Conservation (phyloP, 441 rosid genomes). For the Corymbia calophylla region DNA sequence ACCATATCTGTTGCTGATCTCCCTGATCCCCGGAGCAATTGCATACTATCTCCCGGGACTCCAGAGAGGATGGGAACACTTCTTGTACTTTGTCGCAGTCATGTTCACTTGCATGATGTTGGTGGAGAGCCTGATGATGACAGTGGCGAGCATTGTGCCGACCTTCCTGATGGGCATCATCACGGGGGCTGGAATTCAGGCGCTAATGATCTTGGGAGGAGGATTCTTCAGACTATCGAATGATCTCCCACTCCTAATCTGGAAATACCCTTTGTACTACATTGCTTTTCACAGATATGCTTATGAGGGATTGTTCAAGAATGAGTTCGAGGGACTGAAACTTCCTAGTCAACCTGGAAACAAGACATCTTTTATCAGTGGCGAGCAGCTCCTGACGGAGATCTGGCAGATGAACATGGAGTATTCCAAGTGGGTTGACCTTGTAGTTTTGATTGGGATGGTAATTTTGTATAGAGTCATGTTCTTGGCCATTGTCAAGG, state of each 20-base stretch:
- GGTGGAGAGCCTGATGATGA: constrained; percentile 16
- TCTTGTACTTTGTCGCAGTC: background rate
- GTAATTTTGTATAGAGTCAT: background rate
- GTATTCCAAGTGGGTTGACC: background rate
- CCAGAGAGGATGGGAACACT: background rate
- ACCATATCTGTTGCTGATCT: constrained; percentile 2
- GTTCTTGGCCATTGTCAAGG: background rate
- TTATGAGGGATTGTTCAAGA: constrained; percentile 2
- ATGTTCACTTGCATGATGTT: constrained; percentile 1
- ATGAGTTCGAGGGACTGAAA: constrained; percentile 6
- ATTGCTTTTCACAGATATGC: constrained; percentile 4
- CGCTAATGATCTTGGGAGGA: constrained; percentile 1
- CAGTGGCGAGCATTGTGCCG: constrained; percentile 3
- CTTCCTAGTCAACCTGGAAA: background rate
- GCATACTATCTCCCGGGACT: background rate
- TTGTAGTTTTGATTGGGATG: background rate
- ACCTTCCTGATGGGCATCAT: constrained; percentile 9
- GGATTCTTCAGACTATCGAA: constrained; percentile 7
- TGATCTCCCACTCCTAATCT: background rate
- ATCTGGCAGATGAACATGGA: background rate
- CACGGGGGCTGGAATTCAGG: constrained; percentile 1
- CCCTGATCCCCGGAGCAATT: constrained; percentile 1
- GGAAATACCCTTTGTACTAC: constrained; percentile 11
- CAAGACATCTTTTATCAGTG: background rate
- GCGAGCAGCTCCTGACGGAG: background rate